Conservation (phyloP, 2,329 filamentous ascomycete species). For the Intubia oerlemansii region DNA sequence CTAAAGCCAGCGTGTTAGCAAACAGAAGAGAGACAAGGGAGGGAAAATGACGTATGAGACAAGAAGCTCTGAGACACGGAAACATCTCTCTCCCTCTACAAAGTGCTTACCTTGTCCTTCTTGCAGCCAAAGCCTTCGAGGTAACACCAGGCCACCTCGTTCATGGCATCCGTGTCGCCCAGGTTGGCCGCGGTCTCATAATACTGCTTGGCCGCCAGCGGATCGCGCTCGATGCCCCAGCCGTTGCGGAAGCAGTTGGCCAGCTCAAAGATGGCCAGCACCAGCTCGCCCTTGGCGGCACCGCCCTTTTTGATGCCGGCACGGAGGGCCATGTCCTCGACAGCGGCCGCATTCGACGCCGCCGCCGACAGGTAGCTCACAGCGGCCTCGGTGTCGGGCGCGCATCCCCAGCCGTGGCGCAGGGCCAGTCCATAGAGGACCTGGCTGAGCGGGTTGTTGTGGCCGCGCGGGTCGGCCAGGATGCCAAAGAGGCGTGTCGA, state of each 20-base stretch:
- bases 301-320: slow-evolving; percentile 86
- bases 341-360: slow-evolving; percentile 69
- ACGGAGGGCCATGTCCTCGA: slow-evolving; percentile 68
- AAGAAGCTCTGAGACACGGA: not conserved
- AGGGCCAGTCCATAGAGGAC: slow-evolving; percentile 87
- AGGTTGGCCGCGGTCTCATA: slow-evolving; percentile 96
- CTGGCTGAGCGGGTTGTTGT: slow-evolving; percentile 85
- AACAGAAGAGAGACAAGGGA: not conserved
- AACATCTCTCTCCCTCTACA: too few relatives aligned
- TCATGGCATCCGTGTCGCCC: slow-evolving; percentile 96
- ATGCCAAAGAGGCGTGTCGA: slow-evolving; percentile 73
- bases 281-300: slow-evolving; percentile 84
- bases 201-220: slow-evolving; percentile 74
- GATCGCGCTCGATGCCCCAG: slow-evolving; percentile 77
- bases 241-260: slow-evolving; percentile 85
- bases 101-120: slow-evolving; percentile 97
- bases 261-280: slow-evolving; percentile 89
- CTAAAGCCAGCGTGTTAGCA: slow-evolving; percentile 31
- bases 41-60: not conserved
- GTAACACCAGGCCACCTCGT: slow-evolving; percentile 91
- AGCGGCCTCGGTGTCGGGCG: slow-evolving; percentile 48
- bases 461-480: slow-evolving; percentile 62
- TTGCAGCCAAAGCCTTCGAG: slow-evolving; percentile 90
- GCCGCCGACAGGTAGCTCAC: slow-evolving; percentile 73
- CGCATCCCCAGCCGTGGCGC: slow-evolving; percentile 85